A percentile compares a stretch with the other conserved stretches of the same genome.
These are phyloP conservation scores for Solanum piurae DNA, from an alignment of 257 asterid genomes.

Conservation along the genomic window DNA sequence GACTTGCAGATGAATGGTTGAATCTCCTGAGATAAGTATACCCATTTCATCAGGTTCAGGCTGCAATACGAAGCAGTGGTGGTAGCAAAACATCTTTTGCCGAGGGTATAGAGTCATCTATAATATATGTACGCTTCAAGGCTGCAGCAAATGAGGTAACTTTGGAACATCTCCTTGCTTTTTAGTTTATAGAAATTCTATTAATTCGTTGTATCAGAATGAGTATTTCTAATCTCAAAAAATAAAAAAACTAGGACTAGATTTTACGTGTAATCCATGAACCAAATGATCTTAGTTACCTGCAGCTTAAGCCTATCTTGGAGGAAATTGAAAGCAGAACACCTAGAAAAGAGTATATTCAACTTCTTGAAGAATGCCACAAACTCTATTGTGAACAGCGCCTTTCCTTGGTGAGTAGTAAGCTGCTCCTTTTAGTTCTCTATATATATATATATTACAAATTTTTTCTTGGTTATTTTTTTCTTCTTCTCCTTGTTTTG, in stretches of 20 bases:
- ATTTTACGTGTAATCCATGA: not conserved
- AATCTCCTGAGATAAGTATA: slow-evolving; percentile 3
- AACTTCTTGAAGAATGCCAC: slow-evolving; percentile 91
- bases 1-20: slow-evolving; percentile 3
- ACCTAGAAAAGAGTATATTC: slow-evolving; percentile 88
- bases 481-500: not conserved
- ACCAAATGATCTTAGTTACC: not conserved
- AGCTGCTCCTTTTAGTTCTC: not conserved
- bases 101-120: slow-evolving; percentile 93
- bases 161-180: slow-evolving; percentile 3
- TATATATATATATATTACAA: not conserved
- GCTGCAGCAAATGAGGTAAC: slow-evolving; percentile 97
- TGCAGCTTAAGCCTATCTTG: slow-evolving; percentile 91
- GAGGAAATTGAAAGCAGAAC: slow-evolving; percentile 93
- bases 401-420: slow-evolving; percentile 66
- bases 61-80: slow-evolving; percentile 67
- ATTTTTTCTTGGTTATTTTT: not conserved
- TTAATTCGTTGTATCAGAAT: not conserved
- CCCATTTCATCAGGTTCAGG: slow-evolving; percentile 50
- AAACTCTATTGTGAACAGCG: slow-evolving; percentile 94
- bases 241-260: not conserved
- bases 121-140: slow-evolving; percentile 87
- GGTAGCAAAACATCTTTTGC: slow-evolving; percentile 69
- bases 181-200: not conserved
- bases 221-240: not conserved